These are phyloP conservation scores for Aspergillus funiculosus DNA, from an alignment of 495 filamentous ascomycete species.

Conservation along the genomic window DNA sequence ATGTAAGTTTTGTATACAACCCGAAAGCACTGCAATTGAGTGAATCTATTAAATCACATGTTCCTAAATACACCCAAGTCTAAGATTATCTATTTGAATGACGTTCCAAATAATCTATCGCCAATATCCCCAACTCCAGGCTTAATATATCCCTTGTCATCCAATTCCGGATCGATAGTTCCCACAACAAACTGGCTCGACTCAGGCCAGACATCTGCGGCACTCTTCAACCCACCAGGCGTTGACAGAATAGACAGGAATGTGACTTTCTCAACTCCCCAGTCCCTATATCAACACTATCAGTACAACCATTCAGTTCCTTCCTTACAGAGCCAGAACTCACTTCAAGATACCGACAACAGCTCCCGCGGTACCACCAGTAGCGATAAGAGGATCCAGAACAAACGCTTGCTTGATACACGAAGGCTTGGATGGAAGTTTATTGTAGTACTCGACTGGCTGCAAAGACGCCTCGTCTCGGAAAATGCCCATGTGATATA, in stretches of 20 bases:
- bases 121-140: slow-evolving; percentile 85
- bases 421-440: slow-evolving; percentile 64
- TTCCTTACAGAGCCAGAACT: slow-evolving; percentile 5
- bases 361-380: slow-evolving; percentile 75
- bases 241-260: slow-evolving; percentile 68
- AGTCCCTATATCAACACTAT: slow-evolving; percentile 46
- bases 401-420: slow-evolving; percentile 53
- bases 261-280: slow-evolving; percentile 73
- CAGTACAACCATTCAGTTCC: not conserved
- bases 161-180: slow-evolving; percentile 63
- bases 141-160: slow-evolving; percentile 71
- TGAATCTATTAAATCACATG: no score
- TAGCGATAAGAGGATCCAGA: slow-evolving; percentile 85
- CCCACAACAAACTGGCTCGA: slow-evolving; percentile 72
- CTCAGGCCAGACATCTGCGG: slow-evolving; percentile 63
- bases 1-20: no score
- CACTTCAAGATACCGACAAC: slow-evolving; percentile 71
- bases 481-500: slow-evolving; percentile 86
- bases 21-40: no score
- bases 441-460: slow-evolving; percentile 94
- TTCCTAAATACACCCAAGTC: no score
- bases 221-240: slow-evolving; percentile 55
- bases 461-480: slow-evolving; percentile 73
- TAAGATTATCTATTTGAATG: no score
- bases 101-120: slow-evolving; percentile 79